Evolutionary conservation across 345 rosid genomes (phyloP).

Genomic region (Citrus medica): DNA sequence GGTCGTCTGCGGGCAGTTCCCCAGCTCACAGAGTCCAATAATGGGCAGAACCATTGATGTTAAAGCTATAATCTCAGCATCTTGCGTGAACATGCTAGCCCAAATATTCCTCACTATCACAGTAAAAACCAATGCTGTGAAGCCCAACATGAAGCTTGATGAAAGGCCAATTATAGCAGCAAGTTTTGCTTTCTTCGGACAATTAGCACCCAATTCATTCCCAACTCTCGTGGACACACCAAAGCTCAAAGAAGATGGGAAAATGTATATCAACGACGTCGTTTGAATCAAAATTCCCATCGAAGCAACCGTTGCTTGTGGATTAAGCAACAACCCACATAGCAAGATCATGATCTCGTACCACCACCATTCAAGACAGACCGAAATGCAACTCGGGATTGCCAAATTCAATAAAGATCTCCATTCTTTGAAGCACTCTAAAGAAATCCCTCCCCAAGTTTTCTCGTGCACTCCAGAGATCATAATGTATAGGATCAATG

Average conservation of each 20-base stretch:
- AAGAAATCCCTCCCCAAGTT: constrained; percentile 63
- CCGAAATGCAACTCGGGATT: constrained; percentile 84
- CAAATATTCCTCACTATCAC: constrained; percentile 52
- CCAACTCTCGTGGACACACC: constrained; percentile 82
- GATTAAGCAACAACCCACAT: constrained; percentile 66
- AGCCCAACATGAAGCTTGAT: constrained; percentile 55
- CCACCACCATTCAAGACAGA: constrained; percentile 99
- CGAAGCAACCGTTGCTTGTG: constrained; percentile 77
- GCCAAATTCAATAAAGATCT: constrained; percentile 48
- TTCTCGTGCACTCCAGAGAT: constrained; percentile 53
- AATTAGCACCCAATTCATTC: constrained; percentile 69
- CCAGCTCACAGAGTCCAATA: constrained; percentile 82
- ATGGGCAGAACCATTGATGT: constrained; percentile 74
- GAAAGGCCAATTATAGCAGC: constrained; percentile 56
- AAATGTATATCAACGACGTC: constrained; percentile 75
- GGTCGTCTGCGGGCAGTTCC: constrained; percentile 89
- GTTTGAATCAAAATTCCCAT: constrained; percentile 93
- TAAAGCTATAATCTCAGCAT: constrained; percentile 53
- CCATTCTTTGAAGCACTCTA: constrained; percentile 62
- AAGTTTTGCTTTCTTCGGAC: constrained; percentile 53
- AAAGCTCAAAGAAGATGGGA: constrained; percentile 79
- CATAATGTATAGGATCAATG: constrained; percentile 48
- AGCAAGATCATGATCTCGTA: constrained; percentile 86
- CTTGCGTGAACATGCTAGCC: constrained; percentile 73
- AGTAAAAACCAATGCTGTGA: constrained; percentile 49